Conservation (phyloP, 2,329 filamentous ascomycete genomes). For the Sporothrix brasiliensis region DNA sequence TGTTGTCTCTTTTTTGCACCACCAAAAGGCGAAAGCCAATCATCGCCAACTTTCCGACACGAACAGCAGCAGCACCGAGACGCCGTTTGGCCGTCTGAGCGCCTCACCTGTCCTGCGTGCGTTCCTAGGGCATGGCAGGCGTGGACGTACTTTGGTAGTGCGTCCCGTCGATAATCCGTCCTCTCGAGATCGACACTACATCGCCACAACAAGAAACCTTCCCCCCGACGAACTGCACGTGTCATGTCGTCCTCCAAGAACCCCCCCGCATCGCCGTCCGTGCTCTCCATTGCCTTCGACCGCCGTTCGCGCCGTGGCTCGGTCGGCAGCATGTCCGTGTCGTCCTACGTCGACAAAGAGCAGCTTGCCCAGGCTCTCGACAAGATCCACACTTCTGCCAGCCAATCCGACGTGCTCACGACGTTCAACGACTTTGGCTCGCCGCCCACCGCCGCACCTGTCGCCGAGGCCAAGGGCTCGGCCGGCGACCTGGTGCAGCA, state of each 20-base stretch:
- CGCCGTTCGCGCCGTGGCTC: conserved; percentile 47
- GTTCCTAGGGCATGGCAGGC: background rate
- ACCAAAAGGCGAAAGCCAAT: background rate
- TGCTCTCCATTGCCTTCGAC: conserved; percentile 39
- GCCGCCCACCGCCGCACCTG: conserved; percentile 59
- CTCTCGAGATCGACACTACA: background rate
- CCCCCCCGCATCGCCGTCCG: conserved; percentile 41
- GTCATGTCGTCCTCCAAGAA: conserved; percentile 30
- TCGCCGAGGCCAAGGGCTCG: conserved; percentile 68
- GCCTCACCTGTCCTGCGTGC: background rate
- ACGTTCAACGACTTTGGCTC: conserved; percentile 92
- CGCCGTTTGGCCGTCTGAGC: background rate
- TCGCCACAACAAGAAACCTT: background rate
- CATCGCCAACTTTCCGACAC: background rate
- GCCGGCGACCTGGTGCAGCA: conserved; percentile 77
- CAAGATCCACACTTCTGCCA: conserved; percentile 87
- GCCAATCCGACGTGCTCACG: conserved; percentile 79
- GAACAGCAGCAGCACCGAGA: conserved; percentile 2
- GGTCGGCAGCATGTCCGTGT: conserved; percentile 50
- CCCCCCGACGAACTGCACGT: background rate
- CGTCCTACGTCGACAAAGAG: conserved; percentile 66
- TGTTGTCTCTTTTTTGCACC: conserved; percentile 12
- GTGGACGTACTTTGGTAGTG: background rate
- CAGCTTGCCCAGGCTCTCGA: conserved; percentile 77
- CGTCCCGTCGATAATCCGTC: background rate